Percentiles rank a stretch among this genome's conserved stretches.
Evolutionary conservation across 352 stramenopile species (phyloP).

Genomic region (Labyrinthula sp.): DNA sequence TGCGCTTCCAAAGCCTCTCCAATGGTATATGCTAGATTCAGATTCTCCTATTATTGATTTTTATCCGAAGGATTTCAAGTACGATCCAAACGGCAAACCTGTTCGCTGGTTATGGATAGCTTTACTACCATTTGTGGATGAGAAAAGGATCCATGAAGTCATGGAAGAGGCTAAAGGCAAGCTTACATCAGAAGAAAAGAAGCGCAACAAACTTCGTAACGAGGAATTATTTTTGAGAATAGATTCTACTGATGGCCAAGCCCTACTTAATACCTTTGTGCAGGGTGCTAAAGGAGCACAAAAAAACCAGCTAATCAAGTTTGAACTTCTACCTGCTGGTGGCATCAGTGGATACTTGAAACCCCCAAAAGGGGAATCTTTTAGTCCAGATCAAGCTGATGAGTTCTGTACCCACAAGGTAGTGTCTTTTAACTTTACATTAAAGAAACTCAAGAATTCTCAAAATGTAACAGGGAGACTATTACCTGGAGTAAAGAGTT

Average conservation of each 20-base stretch:
- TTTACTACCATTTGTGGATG: conserved; percentile 93
- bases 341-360: too few species aligned
- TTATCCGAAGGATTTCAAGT: conserved; percentile 67
- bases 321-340: too few species aligned
- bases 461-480: too few species aligned
- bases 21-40: conserved; percentile 75
- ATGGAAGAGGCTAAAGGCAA: conserved; percentile 21
- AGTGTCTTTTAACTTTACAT: too few species aligned
- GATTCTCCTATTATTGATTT: conserved; percentile 86
- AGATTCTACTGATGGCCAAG: conserved; percentile 5
- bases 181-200: conserved; percentile 30
- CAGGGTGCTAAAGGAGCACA: too few species aligned
- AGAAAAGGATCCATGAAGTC: conserved; percentile 65
- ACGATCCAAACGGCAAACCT: conserved; percentile 92
- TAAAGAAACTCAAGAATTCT: too few species aligned
- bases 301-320: too few species aligned
- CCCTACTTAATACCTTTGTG: conserved; percentile 6
- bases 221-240: conserved; percentile 27
- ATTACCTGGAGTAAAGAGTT: too few species aligned
- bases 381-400: too few species aligned
- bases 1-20: conserved; percentile 69
- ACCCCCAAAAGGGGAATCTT: too few species aligned
- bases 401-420: too few species aligned
- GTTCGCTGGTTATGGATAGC: conserved; percentile 97
- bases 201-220: conserved; percentile 21